Evolutionary conservation across 1,284 basidiomycete genomes (phyloP).

Genomic region (Caloboletus firmus): DNA sequence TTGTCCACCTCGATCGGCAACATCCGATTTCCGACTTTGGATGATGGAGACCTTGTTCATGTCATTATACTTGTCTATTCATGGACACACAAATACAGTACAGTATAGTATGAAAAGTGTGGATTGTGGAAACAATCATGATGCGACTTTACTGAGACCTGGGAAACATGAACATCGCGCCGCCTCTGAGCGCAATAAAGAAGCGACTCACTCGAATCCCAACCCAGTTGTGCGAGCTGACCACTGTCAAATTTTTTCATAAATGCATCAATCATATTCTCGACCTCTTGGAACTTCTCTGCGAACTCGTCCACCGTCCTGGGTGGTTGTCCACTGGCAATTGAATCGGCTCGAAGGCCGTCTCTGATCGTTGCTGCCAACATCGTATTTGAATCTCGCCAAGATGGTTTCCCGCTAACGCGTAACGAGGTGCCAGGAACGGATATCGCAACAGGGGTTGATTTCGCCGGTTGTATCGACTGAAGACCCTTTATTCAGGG

Average conservation of each 20-base stretch:
- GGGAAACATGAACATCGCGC: slow-evolving; percentile 3
- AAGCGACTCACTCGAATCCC: slow-evolving; percentile 27
- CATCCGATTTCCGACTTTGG: slow-evolving; percentile 17
- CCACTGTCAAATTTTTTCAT: slow-evolving; percentile 23
- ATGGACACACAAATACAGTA: slow-evolving; percentile 18
- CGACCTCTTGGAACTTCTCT: slow-evolving; percentile 17
- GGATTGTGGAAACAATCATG: slow-evolving; percentile 6
- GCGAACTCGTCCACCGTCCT: slow-evolving; percentile 25
- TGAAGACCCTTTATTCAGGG: not conserved
- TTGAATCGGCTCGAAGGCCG: slow-evolving; percentile 2
- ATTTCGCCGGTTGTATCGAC: not conserved
- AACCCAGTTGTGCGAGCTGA: slow-evolving; percentile 24
- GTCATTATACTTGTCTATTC: slow-evolving; percentile 21
- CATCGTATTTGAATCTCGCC: not conserved
- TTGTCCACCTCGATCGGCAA: slow-evolving; percentile 23
- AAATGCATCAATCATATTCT: slow-evolving; percentile 25
- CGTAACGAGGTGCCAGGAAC: not conserved
- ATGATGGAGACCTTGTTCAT: slow-evolving; percentile 16
- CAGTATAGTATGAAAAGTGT: not conserved
- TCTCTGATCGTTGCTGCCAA: slow-evolving; percentile 15
- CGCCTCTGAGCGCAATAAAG: not conserved
- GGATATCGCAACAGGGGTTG: not conserved
- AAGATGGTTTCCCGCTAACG: not conserved
- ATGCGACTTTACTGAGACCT: slow-evolving; percentile 4
- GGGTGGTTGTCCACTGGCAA: slow-evolving; percentile 9